phyloP scores from a whole-genome alignment of 148 eudicot species.

The Salicornia ramosissima region DNA sequence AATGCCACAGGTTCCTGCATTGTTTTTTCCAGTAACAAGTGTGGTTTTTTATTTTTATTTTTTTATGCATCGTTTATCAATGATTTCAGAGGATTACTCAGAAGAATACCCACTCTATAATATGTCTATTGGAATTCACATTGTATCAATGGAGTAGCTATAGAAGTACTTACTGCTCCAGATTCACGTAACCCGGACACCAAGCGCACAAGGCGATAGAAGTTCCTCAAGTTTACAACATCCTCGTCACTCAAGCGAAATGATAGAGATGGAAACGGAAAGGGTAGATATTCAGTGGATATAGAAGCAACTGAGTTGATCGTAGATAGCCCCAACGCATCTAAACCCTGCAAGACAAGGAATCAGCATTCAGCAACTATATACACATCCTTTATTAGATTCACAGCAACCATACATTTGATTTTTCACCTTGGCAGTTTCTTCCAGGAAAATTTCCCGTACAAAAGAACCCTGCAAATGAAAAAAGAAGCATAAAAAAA shows the following conservation, averaged over 20 bases:
- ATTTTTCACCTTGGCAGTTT: conserved; percentile 68
- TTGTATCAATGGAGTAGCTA: background rate
- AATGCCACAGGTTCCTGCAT: background rate
- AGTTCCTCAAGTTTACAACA: conserved; percentile 60
- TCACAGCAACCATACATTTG: background rate
- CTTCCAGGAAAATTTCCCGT: conserved; percentile 78
- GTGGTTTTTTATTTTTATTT: no score
- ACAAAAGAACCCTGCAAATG: conserved; percentile 71
- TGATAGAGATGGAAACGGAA: conserved; percentile 35
- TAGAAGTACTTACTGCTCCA: conserved; percentile 22
- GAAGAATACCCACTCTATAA: background rate
- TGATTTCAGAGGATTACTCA: no score
- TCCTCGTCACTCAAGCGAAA: conserved; percentile 67
- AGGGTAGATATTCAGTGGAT: conserved; percentile 38
- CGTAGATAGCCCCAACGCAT: conserved; percentile 78
- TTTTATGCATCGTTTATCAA: background rate
- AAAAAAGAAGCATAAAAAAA: background rate
- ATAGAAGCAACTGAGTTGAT: conserved; percentile 43
- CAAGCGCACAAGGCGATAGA: conserved; percentile 57
- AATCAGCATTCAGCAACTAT: conserved; percentile 19
- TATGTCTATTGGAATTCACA: background rate
- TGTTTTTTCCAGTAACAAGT: no score
- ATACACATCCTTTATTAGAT: background rate
- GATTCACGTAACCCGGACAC: conserved; percentile 42
- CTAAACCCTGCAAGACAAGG: conserved; percentile 59